phyloP scores from a whole-genome alignment of 495 filamentous ascomycete genomes.

The Daldinia vernicosa region DNA sequence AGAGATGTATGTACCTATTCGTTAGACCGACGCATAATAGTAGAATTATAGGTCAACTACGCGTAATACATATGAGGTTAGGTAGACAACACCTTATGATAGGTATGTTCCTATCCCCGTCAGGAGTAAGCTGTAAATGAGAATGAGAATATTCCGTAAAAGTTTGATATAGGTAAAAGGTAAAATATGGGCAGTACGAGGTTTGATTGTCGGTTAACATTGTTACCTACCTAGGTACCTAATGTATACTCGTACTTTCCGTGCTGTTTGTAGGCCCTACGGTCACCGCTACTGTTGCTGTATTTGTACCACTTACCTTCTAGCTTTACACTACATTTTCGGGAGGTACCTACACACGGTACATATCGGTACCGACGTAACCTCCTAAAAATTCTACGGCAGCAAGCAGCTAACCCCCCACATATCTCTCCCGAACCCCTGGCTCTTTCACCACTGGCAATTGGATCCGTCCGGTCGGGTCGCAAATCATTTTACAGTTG shows the following conservation, averaged over 20 bases:
- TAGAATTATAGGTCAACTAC: background rate
- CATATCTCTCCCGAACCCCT: conserved; percentile 30
- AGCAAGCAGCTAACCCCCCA: conserved; percentile 27
- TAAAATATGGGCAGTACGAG: background rate
- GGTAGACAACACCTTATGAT: background rate
- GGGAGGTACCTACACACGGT: background rate
- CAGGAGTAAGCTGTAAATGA: background rate
- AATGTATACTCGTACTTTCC: background rate
- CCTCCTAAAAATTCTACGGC: background rate
- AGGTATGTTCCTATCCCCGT: background rate
- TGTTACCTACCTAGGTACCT: background rate
- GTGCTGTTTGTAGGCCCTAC: too few species aligned
- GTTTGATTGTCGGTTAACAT: background rate
- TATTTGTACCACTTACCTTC: conserved; percentile 1
- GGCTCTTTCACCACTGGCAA: conserved; percentile 36
- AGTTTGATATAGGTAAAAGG: background rate
- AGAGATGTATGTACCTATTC: too few species aligned
- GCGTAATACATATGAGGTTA: background rate
- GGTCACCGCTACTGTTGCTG: background rate
- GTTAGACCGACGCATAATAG: background rate
- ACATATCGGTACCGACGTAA: background rate
- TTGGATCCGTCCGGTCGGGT: conserved; percentile 30
- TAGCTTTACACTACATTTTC: too few species aligned
- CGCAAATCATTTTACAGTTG: conserved; percentile 36
- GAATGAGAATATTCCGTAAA: background rate